phyloP scores from a whole-genome alignment of 331 rosid species.

The Stylosanthes scabra region DNA sequence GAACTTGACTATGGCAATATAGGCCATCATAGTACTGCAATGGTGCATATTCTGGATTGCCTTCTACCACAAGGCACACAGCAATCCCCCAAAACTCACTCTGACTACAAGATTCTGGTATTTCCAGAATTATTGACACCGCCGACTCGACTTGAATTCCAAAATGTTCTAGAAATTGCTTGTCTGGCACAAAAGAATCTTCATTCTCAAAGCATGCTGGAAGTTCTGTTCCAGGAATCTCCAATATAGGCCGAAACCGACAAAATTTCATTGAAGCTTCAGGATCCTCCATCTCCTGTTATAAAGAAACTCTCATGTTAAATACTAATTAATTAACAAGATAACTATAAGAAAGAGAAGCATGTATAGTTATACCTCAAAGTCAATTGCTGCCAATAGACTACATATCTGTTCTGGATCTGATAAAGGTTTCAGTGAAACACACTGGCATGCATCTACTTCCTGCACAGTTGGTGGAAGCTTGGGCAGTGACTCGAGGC shows the following conservation, averaged over 20 bases:
- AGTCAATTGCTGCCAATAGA: constrained; percentile 25
- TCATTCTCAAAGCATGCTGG: constrained; percentile 29
- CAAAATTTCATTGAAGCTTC: neutral
- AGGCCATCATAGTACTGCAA: constrained; percentile 9
- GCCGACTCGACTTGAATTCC: constrained; percentile 30
- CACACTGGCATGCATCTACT: constrained; percentile 28
- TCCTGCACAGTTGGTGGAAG: constrained; percentile 24
- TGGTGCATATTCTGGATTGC: neutral
- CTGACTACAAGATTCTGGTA: constrained; percentile 24
- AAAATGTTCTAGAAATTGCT: constrained; percentile 25
- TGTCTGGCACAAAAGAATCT: constrained; percentile 21
- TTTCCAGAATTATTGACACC: constrained; percentile 11
- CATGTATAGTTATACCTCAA: constrained; percentile 24
- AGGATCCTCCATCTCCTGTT: constrained; percentile 14
- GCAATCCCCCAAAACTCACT: constrained; percentile 39
- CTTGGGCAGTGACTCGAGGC: constrained; percentile 28
- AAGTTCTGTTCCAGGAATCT: constrained; percentile 32
- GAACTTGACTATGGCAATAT: constrained; percentile 16
- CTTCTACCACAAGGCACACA: constrained; percentile 35
- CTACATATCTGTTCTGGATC: constrained; percentile 28
- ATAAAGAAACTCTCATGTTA: constrained; percentile 13
- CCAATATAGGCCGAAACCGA: constrained; percentile 8
- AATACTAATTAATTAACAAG: neutral
- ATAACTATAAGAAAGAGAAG: neutral
- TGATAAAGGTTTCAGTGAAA: constrained; percentile 29